A percentile compares a stretch with the other conserved stretches of the same genome.
Evolutionary conservation across 441 rosid species (phyloP).

Genomic region (Manihot esculenta): DNA sequence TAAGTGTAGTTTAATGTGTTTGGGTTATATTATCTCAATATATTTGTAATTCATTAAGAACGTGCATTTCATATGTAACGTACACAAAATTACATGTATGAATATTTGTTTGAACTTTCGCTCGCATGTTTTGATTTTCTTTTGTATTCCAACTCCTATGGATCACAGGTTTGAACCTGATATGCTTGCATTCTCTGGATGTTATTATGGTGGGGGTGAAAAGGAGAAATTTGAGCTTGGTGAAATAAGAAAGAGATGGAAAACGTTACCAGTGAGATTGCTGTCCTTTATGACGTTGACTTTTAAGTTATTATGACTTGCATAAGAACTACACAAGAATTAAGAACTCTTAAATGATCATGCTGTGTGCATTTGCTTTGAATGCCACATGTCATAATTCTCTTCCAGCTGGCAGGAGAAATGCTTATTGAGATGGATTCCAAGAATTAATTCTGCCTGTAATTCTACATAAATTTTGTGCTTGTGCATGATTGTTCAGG

Average conservation of each 20-base stretch:
- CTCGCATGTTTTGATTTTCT: background rate
- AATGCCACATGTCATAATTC: background rate
- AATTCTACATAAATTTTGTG: constrained; percentile 2
- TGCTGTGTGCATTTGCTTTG: background rate
- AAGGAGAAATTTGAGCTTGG: constrained; percentile 89
- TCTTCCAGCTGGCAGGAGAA: background rate
- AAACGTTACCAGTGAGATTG: constrained; percentile 85
- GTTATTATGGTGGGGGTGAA: constrained; percentile 98
- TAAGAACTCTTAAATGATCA: background rate
- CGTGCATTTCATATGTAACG: background rate
- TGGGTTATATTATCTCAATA: background rate
- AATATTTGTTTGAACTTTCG: background rate
- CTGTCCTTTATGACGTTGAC: constrained; percentile 15
- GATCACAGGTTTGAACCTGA: constrained; percentile 92
- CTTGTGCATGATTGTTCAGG: constrained; percentile 41
- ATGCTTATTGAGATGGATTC: constrained; percentile 7
- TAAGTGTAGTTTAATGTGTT: background rate
- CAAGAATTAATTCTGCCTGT: background rate
- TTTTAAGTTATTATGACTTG: background rate
- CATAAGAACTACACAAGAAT: background rate
- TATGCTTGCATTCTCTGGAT: constrained; percentile 98
- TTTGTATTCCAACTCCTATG: constrained; percentile 21
- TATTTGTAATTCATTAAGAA: background rate
- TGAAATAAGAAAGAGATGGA: constrained; percentile 95
- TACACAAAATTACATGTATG: background rate